Evolutionary conservation across 1,139 yeast genomes (phyloP).

Genomic region (Saccharomycopsis hybrid): DNA sequence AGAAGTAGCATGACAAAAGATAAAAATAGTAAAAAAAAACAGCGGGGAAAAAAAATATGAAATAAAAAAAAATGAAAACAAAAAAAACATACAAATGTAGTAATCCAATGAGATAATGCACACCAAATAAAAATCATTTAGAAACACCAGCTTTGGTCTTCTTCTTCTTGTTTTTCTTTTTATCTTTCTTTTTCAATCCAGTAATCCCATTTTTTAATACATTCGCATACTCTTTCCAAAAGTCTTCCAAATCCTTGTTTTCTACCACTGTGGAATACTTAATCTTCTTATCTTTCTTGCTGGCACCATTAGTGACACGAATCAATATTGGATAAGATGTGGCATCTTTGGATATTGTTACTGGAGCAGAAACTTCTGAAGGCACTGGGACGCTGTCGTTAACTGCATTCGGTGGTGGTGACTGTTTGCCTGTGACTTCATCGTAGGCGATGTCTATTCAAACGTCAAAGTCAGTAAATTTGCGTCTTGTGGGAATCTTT

Average conservation of each 20-base stretch:
- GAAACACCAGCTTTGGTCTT: constrained; percentile 24
- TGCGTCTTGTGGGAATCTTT: no score
- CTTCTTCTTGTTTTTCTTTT: constrained; percentile 46
- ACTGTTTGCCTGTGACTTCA: constrained; percentile 12
- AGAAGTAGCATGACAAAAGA: no score
- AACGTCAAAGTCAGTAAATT: no score
- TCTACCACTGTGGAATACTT: constrained; percentile 64
- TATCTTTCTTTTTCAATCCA: constrained; percentile 58
- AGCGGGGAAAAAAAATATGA: no score
- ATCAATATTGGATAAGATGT: constrained; percentile 42
- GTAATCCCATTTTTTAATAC: constrained; percentile 55
- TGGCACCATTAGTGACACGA: constrained; percentile 56
- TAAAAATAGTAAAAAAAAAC: no score
- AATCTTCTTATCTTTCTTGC: constrained; percentile 38
- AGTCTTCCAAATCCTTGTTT: constrained; percentile 47
- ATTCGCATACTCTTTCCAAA: constrained; percentile 65
- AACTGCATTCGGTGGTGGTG: not conserved
- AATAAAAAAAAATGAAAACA: not conserved
- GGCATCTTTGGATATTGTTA: not conserved
- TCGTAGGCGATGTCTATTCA: constrained; percentile 12
- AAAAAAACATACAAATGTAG: not conserved
- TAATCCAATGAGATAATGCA: not conserved
- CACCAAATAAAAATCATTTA: not conserved
- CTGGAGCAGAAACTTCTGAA: no score
- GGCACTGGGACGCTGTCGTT: not conserved